A percentile compares a stretch with the other conserved stretches of the same genome.
Evolutionary conservation across 1,284 basidiomycete genomes (phyloP).

Genomic region (Schizophyllum amplum): DNA sequence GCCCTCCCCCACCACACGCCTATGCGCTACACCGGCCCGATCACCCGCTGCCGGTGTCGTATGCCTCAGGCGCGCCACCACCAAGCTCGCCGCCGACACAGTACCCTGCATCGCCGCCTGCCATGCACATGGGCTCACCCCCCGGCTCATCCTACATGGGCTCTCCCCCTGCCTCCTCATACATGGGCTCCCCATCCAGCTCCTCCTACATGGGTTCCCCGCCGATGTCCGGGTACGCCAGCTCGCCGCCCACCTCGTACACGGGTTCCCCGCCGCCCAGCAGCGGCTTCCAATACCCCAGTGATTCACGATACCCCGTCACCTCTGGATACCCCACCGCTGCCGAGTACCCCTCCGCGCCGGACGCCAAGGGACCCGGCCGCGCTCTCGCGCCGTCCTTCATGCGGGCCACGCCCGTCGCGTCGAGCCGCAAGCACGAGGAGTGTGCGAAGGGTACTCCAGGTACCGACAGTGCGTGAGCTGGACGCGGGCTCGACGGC

Average conservation of each 20-base stretch:
- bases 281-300: no score
- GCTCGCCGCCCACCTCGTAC: not conserved
- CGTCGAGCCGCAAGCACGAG: not conserved
- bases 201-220: not conserved
- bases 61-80: slow-evolving; percentile 7
- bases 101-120: no score
- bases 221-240: no score
- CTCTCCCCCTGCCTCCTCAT: not conserved
- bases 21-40: slow-evolving; percentile 20
- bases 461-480: no score
- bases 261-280: not conserved
- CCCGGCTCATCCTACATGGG: not conserved
- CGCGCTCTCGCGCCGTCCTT: not conserved
- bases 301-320: not conserved
- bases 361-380: not conserved
- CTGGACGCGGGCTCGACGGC: not conserved
- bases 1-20: slow-evolving; percentile 31
- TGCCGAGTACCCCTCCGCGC: not conserved
- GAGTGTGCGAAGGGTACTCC: no score
- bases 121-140: not conserved
- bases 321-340: not conserved
- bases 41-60: slow-evolving; percentile 32
- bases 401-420: not conserved
- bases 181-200: not conserved
- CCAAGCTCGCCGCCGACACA: no score